phyloP scores from a whole-genome alignment of 2,329 filamentous ascomycete genomes.

The Alternaria viburni region DNA sequence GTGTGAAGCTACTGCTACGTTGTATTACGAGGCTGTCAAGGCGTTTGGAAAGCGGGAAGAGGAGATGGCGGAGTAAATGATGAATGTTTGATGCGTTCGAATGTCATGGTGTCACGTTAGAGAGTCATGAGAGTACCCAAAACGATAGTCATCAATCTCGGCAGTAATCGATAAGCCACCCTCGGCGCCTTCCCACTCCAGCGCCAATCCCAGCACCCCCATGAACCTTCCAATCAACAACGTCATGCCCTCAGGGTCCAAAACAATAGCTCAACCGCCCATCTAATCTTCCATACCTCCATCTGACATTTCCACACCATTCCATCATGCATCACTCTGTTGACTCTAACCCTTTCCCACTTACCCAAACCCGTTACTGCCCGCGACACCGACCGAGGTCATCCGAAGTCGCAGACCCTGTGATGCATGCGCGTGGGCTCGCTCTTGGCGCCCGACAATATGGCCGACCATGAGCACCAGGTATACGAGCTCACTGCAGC shows the following conservation, averaged over 20 bases:
- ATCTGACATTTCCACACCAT: not conserved
- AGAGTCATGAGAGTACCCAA: not conserved
- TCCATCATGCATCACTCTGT: not conserved
- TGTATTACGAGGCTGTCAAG: conserved; percentile 43
- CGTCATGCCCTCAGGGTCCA: conserved; percentile 12
- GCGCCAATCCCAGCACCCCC: conserved; percentile 2
- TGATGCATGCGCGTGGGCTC: conserved; percentile 12
- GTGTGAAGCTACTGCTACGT: conserved; percentile 35
- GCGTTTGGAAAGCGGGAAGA: not conserved
- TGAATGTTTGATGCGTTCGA: not conserved
- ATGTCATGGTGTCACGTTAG: not conserved
- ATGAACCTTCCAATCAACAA: conserved; percentile 3
- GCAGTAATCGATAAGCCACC: conserved; percentile 10
- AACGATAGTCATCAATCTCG: not conserved
- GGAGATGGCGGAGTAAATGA: not conserved
- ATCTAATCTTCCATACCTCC: not conserved
- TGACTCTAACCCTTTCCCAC: not conserved
- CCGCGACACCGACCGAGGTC: not conserved
- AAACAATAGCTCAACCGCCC: not conserved
- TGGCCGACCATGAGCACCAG: conserved; percentile 11
- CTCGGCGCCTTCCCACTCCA: not conserved
- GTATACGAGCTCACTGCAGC: conserved; percentile 18
- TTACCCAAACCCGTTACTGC: not conserved
- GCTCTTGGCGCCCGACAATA: conserved; percentile 19
- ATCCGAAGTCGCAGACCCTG: conserved; percentile 8